phyloP scores from a whole-genome alignment of 1,284 basidiomycete genomes.

The Sporisorium graminicola region DNA sequence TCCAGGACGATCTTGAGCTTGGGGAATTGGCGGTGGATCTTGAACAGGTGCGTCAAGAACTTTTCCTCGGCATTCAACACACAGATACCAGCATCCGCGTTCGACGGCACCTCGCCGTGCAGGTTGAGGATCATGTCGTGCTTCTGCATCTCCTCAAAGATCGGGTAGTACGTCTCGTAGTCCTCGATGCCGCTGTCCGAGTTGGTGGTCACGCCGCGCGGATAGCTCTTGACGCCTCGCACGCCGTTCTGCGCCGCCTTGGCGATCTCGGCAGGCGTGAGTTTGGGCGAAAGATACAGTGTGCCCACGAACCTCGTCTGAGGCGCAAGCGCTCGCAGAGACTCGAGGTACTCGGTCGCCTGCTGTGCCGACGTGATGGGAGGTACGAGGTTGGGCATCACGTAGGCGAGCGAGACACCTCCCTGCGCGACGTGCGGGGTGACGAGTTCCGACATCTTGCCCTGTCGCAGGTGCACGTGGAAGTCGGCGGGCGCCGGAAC shows the following conservation, averaged over 20 bases:
- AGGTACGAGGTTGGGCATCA: slow-evolving; percentile 97
- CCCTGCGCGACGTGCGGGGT: slow-evolving; percentile 90
- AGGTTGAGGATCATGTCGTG: slow-evolving; percentile 94
- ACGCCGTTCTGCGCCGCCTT: slow-evolving; percentile 75
- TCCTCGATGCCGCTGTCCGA: slow-evolving; percentile 96
- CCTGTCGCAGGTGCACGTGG: slow-evolving; percentile 96
- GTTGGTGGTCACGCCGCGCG: slow-evolving; percentile 97
- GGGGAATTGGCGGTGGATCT: slow-evolving; percentile 89
- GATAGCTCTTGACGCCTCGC: slow-evolving; percentile 93
- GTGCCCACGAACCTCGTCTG: slow-evolving; percentile 92
- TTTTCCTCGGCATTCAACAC: slow-evolving; percentile 92
- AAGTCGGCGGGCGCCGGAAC: slow-evolving; percentile 73
- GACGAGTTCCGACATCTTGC: slow-evolving; percentile 80
- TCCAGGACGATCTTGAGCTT: slow-evolving; percentile 94
- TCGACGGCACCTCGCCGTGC: slow-evolving; percentile 97
- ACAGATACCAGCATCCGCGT: slow-evolving; percentile 84
- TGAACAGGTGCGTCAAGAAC: slow-evolving; percentile 89
- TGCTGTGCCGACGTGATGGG: slow-evolving; percentile 88
- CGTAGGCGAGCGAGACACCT: slow-evolving; percentile 91
- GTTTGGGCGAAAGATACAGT: slow-evolving; percentile 88
- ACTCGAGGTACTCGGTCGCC: slow-evolving; percentile 83
- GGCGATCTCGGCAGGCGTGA: slow-evolving; percentile 90
- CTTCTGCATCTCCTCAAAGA: slow-evolving; percentile 95
- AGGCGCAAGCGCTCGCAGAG: slow-evolving; percentile 82
- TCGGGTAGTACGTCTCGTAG: slow-evolving; percentile 92